Conservation (phyloP, 2,329 filamentous ascomycete species). For the Fusarium sp. region DNA sequence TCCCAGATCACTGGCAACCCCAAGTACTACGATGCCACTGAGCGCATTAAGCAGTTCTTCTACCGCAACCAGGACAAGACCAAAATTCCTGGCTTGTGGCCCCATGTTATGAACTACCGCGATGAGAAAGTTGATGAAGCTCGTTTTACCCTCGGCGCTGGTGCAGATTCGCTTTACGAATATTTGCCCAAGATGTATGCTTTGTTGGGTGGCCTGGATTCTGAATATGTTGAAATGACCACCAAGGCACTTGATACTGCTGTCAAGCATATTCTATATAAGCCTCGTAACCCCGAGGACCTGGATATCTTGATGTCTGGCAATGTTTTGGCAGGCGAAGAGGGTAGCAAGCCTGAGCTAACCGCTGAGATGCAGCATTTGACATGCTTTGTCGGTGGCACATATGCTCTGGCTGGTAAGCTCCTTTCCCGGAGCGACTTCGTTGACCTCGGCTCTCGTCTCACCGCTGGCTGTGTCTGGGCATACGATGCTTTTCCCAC, state of each 20-base stretch:
- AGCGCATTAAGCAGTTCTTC: conserved; percentile 76
- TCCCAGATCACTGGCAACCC: conserved; percentile 76
- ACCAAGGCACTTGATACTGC: conserved; percentile 68
- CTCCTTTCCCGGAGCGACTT: conserved; percentile 63
- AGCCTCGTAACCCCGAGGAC: conserved; percentile 70
- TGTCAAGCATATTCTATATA: conserved; percentile 71
- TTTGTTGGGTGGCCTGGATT: conserved; percentile 72
- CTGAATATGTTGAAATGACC: conserved; percentile 73
- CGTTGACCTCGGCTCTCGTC: conserved; percentile 57
- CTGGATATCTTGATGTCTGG: conserved; percentile 70
- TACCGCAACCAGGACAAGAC: conserved; percentile 72
- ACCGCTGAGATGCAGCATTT: conserved; percentile 64
- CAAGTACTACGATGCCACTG: conserved; percentile 81
- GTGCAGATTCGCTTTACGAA: conserved; percentile 64
- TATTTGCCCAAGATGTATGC: conserved; percentile 68
- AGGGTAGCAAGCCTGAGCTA: conserved; percentile 42
- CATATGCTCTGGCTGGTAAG: conserved; percentile 73
- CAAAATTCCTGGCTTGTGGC: conserved; percentile 78
- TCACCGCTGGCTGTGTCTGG: conserved; percentile 65
- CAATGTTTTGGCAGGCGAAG: conserved; percentile 46
- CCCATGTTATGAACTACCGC: conserved; percentile 69
- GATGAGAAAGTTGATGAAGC: conserved; percentile 56
- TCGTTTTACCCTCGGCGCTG: conserved; percentile 57
- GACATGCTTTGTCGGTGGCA: conserved; percentile 76
- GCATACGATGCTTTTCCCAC: conserved; percentile 60